Evolutionary conservation across 306 rosid species (phyloP).

Genomic region (Chamaecrista fasciculata): DNA sequence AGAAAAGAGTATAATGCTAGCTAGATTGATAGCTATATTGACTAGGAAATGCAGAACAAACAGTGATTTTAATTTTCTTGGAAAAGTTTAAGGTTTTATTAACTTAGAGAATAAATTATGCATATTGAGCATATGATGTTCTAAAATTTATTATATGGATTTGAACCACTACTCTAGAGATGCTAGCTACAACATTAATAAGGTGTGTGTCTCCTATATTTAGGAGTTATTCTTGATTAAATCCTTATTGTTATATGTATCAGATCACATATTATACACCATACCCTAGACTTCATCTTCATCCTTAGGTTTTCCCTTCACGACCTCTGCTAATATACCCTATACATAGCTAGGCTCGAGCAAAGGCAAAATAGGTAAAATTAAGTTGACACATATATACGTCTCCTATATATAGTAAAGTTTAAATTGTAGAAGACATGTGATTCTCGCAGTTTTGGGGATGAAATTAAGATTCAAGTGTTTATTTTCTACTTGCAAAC

Average conservation of each 20-base stretch:
- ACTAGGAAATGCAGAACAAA: conserved; percentile 11
- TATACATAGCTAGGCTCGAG: background rate
- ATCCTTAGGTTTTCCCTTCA: background rate
- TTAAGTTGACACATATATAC: too few relatives aligned
- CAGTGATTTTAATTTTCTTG: background rate
- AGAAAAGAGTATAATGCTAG: background rate
- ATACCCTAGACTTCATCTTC: background rate
- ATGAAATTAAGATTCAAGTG: too few relatives aligned
- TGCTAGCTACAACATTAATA: conserved; percentile 17
- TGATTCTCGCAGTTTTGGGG: too few relatives aligned
- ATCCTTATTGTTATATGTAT: too few relatives aligned
- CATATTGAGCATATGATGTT: background rate
- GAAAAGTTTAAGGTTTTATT: background rate
- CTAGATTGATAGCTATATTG: background rate
- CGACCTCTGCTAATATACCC: background rate
- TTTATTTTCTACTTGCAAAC: too few relatives aligned
- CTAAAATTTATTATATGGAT: conserved; percentile 29
- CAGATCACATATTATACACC: too few relatives aligned
- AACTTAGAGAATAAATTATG: background rate
- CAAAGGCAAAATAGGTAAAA: too few relatives aligned
- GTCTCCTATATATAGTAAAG: too few relatives aligned
- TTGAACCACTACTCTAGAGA: conserved; percentile 6
- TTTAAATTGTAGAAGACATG: too few relatives aligned
- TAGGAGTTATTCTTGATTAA: too few relatives aligned
- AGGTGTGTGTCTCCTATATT: conserved; percentile 17